phyloP scores from a whole-genome alignment of 192 early-diverging fungal species.

The Gaertneriomyces semiglobifer region DNA sequence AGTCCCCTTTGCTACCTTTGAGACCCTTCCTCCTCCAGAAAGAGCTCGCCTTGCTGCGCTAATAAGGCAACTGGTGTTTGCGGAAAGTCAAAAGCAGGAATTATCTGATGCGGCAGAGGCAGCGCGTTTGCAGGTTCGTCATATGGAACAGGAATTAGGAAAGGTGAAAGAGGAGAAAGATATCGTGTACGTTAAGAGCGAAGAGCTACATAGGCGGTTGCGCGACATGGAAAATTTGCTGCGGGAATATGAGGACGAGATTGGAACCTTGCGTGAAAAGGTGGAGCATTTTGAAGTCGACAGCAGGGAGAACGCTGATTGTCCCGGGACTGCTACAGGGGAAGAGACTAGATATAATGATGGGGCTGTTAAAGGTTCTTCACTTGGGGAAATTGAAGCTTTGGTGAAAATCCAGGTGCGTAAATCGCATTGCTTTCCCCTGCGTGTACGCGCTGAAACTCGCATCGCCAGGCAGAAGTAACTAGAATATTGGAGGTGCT shows the following conservation, averaged over 20 bases:
- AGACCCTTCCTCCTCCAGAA: constrained; percentile 8
- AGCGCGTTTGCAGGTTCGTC: neutral
- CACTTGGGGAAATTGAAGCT: no score
- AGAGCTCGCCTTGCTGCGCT: constrained; percentile 13
- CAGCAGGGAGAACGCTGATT: neutral
- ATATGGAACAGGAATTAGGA: constrained; percentile 1
- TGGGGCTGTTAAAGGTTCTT: no score
- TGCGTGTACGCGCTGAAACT: no score
- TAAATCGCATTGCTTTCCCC: no score
- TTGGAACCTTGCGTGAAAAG: constrained; percentile 6
- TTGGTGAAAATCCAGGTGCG: no score
- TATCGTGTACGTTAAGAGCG: neutral
- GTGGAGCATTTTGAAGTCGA: constrained; percentile 7
- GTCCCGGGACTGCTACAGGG: no score
- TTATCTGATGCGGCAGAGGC: neutral
- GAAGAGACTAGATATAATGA: no score
- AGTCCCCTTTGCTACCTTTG: constrained; percentile 10
- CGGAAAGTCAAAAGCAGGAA: constrained; percentile 17
- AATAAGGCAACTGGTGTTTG: constrained; percentile 17
- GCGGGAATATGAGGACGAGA: constrained; percentile 17
- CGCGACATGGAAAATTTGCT: constrained; percentile 13
- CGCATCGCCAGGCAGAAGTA: no score
- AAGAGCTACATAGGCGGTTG: constrained; percentile 8
- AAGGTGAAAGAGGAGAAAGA: constrained; percentile 16
- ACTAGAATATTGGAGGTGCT: no score